Evolutionary conservation across 2,329 filamentous ascomycete species (phyloP).

Genomic region (Rhexocercosporidium sp.): DNA sequence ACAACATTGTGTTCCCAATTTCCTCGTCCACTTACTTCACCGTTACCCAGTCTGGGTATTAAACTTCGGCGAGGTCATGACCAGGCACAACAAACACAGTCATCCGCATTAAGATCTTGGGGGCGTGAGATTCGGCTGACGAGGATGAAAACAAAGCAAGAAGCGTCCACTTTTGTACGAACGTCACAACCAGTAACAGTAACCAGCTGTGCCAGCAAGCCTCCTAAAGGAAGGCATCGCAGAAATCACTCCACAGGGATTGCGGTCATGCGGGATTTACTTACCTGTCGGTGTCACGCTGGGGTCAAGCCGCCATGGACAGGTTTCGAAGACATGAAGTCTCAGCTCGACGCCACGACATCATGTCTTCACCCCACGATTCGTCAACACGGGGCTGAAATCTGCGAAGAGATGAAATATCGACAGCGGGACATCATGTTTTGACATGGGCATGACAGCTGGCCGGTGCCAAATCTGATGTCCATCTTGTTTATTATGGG

Average conservation of each 20-base stretch:
- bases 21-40: not conserved
- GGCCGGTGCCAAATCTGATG: not conserved
- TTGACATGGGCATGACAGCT: constrained; percentile 4
- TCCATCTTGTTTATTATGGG: not conserved
- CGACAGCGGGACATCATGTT: not conserved
- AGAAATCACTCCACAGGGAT: not conserved
- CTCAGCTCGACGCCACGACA: constrained; percentile 10
- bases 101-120: not conserved
- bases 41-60: not conserved
- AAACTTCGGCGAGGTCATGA: not conserved
- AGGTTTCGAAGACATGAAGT: too few species aligned
- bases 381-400: not conserved
- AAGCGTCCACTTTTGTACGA: not conserved
- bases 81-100: not conserved
- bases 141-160: not conserved
- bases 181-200: not conserved
- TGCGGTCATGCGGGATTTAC: not conserved
- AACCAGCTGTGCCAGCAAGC: constrained; percentile 1
- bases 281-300: not conserved
- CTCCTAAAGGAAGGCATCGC: not conserved
- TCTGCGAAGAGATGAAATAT: not conserved
- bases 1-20: not conserved
- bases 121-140: not conserved
- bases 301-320: not conserved
- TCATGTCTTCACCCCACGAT: not conserved